These are phyloP conservation scores for Aspergillus haitiensis DNA, from an alignment of 495 filamentous ascomycete species.

Conservation along the genomic window DNA sequence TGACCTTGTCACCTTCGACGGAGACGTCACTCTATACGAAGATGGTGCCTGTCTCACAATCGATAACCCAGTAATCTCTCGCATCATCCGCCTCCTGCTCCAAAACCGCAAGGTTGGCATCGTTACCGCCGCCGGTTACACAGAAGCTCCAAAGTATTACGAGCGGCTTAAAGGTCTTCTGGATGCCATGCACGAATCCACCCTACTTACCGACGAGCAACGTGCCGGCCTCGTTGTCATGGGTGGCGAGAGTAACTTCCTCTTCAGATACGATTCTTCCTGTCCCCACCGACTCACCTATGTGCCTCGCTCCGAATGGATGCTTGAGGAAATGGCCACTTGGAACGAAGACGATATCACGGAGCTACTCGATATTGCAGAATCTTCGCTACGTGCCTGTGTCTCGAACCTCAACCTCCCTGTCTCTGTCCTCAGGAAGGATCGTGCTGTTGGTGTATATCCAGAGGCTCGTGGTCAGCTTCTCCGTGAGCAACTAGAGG, in stretches of 20 bases:
- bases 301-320: slow-evolving; percentile 72
- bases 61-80: slow-evolving; percentile 73
- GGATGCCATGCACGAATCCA: slow-evolving; percentile 69
- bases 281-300: slow-evolving; percentile 46
- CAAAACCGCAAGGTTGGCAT: slow-evolving; percentile 78
- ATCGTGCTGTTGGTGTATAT: slow-evolving; percentile 91
- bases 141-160: slow-evolving; percentile 80
- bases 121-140: slow-evolving; percentile 96
- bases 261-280: slow-evolving; percentile 66
- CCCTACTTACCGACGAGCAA: slow-evolving; percentile 57
- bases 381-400: slow-evolving; percentile 77
- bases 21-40: slow-evolving; percentile 95
- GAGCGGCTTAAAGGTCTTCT: slow-evolving; percentile 80
- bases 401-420: slow-evolving; percentile 72
- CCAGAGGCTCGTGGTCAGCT: slow-evolving; percentile 60
- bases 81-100: slow-evolving; percentile 66
- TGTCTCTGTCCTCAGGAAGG: slow-evolving; percentile 80
- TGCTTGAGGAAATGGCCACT: slow-evolving; percentile 80
- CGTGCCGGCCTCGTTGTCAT: slow-evolving; percentile 82
- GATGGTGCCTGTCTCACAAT: slow-evolving; percentile 77
- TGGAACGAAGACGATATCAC: slow-evolving; percentile 81
- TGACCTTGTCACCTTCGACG: slow-evolving; percentile 91
- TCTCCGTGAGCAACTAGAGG: slow-evolving; percentile 84
- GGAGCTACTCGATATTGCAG: slow-evolving; percentile 79
- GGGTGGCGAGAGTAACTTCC: slow-evolving; percentile 87